Conservation (phyloP, 768 basidiomycete genomes). For the Thelephora aurantiotincta region DNA sequence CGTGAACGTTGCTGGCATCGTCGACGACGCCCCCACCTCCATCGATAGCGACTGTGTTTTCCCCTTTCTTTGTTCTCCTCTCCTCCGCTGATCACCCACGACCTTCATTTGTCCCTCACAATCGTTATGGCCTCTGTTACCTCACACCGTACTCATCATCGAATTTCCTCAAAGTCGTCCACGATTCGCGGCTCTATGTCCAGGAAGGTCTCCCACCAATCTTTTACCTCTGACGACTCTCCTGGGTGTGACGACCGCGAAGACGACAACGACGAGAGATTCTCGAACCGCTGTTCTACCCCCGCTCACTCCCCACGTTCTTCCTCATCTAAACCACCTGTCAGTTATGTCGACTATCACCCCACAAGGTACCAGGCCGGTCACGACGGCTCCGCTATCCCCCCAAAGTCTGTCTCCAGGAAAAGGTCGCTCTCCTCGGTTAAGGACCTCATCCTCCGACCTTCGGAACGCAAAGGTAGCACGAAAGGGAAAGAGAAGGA, state of each 20-base stretch:
- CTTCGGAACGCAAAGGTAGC: background rate
- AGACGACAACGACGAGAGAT: background rate
- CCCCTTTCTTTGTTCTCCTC: background rate
- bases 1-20: background rate
- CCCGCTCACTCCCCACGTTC: background rate
- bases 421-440: background rate
- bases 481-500: background rate
- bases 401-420: background rate
- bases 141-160: conserved; percentile 23
- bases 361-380: background rate
- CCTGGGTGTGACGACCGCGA: background rate
- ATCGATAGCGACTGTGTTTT: background rate
- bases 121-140: conserved; percentile 12
- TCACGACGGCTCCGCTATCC: background rate
- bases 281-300: background rate
- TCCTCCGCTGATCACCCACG: background rate
- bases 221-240: conserved; percentile 27
- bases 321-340: background rate
- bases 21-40: background rate
- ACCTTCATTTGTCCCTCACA: conserved; percentile 3
- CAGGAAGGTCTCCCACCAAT: conserved; percentile 37
- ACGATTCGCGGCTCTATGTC: conserved; percentile 9
- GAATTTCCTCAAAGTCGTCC: background rate
- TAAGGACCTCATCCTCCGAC: background rate
- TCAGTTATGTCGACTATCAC: background rate